Base-by-base conservation (phyloP, 2,329 filamentous ascomycete species). In the Paecilomyces formosus region DNA sequence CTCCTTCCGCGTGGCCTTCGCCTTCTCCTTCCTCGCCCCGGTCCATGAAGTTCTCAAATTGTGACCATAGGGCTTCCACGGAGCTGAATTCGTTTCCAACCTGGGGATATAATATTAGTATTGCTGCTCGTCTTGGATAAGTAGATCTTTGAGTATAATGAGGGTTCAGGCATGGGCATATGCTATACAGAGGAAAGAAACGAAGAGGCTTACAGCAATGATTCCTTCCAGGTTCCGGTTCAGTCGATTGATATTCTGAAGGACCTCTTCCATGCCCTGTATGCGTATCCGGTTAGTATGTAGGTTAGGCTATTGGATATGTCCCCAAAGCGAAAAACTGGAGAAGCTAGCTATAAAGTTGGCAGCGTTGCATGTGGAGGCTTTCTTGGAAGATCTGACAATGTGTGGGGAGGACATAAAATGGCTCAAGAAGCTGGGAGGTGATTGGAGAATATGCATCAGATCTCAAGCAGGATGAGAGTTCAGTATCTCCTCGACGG, bases 31-130 rank as follows among this genome's bases (percentile, higher is more conserved):
- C 67, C 22, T 74, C 72, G 18, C 67, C 68, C 56, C 88, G 90
- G 8, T 85, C 90, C 92, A 97, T 97, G 66, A 97, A 92, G 65
- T 88, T 89, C 77, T 99, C 94, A 70, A 99, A 97, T 69, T 96
- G 91, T 45, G 90, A 95, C 94, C 94, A 99, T 15, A 99, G 82
- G 30, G 91, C 92, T 74, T 99, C 94, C 51, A 99, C 94, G 3
- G 91, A 92, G n/a, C 89, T 88, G 76, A 99, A 97, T 70, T 99
- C 94, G 75, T 96, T 96, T 39, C 94, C 94, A 56, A 99, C 87
- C 87, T 90, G 22, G 39, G 28, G 50, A 18, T 39, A 35, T 18
- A 35, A 56, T n/a, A 13, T 45, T 50, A n/a, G 51, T 53, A 24
- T 53, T 11, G 8, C 24, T 49, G 8, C 24, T 49, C 28, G 30